Percentiles rank a stretch among this genome's conserved stretches.
These are phyloP conservation scores for Kwoniella bestiolae DNA, from an alignment of 768 basidiomycete species.

Conservation along the genomic window DNA sequence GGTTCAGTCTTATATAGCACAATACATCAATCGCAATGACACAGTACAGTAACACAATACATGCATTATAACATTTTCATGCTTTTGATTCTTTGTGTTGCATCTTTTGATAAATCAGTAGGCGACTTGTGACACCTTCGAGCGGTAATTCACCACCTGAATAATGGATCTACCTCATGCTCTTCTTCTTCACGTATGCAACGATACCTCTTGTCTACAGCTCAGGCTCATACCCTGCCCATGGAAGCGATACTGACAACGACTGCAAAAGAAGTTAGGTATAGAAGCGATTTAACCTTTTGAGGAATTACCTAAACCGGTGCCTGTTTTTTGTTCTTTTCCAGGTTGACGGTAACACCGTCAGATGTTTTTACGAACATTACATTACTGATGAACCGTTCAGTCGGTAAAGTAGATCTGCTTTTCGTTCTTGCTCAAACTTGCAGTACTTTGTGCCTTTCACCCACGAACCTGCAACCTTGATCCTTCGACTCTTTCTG, in stretches of 20 bases:
- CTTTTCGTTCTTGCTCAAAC: neutral
- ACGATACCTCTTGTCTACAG: no score
- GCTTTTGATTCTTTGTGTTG: neutral
- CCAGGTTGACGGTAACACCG: constrained; percentile 1
- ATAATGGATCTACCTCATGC: no score
- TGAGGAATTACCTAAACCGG: constrained; percentile 15
- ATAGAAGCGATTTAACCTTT: no score
- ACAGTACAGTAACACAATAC: neutral
- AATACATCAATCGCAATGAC: neutral
- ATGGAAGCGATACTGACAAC: no score
- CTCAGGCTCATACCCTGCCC: no score
- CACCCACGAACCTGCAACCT: neutral
- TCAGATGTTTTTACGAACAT: neutral
- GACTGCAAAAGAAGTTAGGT: no score
- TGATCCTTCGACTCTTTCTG: neutral
- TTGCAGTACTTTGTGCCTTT: neutral
- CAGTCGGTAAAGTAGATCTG: neutral
- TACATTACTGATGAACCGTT: constrained; percentile 3
- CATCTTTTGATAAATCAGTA: neutral
- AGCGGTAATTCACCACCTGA: no score
- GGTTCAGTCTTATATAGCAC: no score
- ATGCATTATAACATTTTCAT: neutral
- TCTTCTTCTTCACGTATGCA: no score
- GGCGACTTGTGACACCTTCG: no score
- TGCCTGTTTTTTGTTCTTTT: neutral